Evolutionary conservation across 2,329 filamentous ascomycete species (phyloP).

Genomic region (Venturia aucupariae): DNA sequence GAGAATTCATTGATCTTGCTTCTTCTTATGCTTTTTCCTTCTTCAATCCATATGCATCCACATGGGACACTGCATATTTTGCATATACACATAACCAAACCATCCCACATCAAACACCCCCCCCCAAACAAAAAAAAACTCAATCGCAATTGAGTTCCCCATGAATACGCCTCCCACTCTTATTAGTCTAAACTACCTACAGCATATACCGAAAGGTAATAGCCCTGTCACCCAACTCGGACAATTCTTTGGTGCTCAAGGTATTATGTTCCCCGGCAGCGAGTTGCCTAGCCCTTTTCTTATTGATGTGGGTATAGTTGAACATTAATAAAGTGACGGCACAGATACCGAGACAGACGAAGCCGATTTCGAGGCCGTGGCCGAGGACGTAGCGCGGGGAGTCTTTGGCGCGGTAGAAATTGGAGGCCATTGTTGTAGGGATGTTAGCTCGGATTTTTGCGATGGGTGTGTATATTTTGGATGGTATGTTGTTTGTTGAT

Average conservation of each 20-base stretch:
- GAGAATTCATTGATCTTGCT: no score
- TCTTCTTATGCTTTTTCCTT: no score
- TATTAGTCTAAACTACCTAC: conserved; percentile 24
- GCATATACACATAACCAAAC: no score
- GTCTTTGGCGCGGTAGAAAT: conserved; percentile 54
- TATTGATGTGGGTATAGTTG: conserved; percentile 51
- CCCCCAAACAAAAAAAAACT: not conserved
- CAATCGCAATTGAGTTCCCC: no score
- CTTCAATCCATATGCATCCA: no score
- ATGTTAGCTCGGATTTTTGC: no score
- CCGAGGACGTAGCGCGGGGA: conserved; percentile 42
- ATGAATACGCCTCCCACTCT: no score
- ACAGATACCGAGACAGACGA: conserved; percentile 38
- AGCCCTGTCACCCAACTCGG: conserved; percentile 51
- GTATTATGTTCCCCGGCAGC: conserved; percentile 28
- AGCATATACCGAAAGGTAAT: conserved; percentile 55
- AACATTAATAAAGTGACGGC: conserved; percentile 37
- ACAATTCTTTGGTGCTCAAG: conserved; percentile 45
- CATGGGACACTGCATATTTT: not conserved
- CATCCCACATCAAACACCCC: no score
- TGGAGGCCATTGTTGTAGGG: conserved; percentile 55
- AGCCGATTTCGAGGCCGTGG: conserved; percentile 43
- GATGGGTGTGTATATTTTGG: no score
- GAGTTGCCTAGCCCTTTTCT: conserved; percentile 36
- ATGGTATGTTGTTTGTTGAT: not conserved